These are phyloP conservation scores for Podila horticola DNA, from an alignment of 192 early-diverging fungal genomes.

Conservation along the genomic window DNA sequence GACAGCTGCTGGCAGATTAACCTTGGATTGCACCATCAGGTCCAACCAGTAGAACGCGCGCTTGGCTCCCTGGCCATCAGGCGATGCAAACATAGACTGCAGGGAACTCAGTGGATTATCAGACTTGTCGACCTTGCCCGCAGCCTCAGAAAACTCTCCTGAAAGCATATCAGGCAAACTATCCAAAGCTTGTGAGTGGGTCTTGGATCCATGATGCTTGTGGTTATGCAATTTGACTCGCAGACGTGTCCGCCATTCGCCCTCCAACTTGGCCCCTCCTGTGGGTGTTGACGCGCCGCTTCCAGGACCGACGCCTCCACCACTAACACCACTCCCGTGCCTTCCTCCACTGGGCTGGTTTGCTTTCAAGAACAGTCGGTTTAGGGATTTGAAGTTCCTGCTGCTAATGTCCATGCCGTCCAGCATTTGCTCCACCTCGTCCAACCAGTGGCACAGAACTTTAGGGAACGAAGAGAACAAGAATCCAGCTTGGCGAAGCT, in stretches of 20 bases:
- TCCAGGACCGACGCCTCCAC: background rate
- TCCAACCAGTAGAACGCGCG: slow-evolving; percentile 21
- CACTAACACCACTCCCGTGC: slow-evolving; percentile 10
- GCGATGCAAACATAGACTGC: slow-evolving; percentile 1
- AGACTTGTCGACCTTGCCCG: background rate
- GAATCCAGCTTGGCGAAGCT: slow-evolving; percentile 55
- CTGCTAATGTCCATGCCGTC: slow-evolving; percentile 24
- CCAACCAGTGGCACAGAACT: slow-evolving; percentile 58
- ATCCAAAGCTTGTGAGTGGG: background rate
- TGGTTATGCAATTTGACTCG: slow-evolving; percentile 16
- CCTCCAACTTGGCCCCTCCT: background rate
- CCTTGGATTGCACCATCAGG: slow-evolving; percentile 32
- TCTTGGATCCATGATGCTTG: background rate
- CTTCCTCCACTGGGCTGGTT: slow-evolving; percentile 4
- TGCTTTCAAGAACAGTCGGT: slow-evolving; percentile 24
- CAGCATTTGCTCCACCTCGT: slow-evolving; percentile 42
- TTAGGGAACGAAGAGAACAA: slow-evolving; percentile 53
- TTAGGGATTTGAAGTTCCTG: slow-evolving; percentile 25
- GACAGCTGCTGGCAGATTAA: slow-evolving; percentile 8
- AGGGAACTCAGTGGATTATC: slow-evolving; percentile 22
- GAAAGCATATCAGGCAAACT: background rate
- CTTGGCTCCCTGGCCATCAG: slow-evolving; percentile 4
- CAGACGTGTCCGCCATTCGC: slow-evolving; percentile 26
- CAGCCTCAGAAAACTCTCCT: background rate
- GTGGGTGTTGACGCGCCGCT: background rate